Evolutionary conservation across 2,329 filamentous ascomycete species (phyloP).

Genomic region (Xylariales sp.): DNA sequence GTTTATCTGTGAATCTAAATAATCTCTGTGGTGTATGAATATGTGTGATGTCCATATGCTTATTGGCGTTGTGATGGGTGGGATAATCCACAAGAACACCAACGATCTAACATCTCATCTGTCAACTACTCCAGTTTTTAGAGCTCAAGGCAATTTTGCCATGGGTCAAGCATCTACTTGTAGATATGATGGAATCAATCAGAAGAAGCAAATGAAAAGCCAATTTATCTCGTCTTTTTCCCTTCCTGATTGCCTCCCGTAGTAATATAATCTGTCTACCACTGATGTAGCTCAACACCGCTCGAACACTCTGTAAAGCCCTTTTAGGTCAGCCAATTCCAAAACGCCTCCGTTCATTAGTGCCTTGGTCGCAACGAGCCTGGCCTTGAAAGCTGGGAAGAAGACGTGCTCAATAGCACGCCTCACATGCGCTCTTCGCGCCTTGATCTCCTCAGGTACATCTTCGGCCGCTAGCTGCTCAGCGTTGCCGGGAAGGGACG

Average conservation of each 20-base stretch:
- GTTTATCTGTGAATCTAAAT: no score
- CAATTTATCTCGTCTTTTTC: not conserved
- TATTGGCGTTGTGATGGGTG: no score
- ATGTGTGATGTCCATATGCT: no score
- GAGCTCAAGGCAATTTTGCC: no score
- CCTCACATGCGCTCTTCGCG: slow-evolving; percentile 64
- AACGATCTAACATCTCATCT: no score
- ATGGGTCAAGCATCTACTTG: no score
- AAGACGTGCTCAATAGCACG: slow-evolving; percentile 78
- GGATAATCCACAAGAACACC: no score
- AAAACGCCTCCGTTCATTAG: slow-evolving; percentile 71
- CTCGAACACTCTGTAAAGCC: slow-evolving; percentile 92
- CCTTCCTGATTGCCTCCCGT: not conserved
- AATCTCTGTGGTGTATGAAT: no score
- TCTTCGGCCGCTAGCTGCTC: slow-evolving; percentile 30
- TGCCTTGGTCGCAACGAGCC: slow-evolving; percentile 75
- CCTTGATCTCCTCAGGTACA: slow-evolving; percentile 45
- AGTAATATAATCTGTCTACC: no score
- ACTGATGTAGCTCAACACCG: slow-evolving; percentile 59
- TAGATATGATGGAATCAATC: no score
- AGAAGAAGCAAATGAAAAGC: not conserved
- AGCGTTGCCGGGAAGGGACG: slow-evolving; percentile 31
- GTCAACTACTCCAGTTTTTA: no score
- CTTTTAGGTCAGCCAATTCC: slow-evolving; percentile 89
- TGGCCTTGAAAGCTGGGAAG: slow-evolving; percentile 82